Evolutionary conservation across 805 yeast species (phyloP).

Genomic region (Huiozyma sinensis): DNA sequence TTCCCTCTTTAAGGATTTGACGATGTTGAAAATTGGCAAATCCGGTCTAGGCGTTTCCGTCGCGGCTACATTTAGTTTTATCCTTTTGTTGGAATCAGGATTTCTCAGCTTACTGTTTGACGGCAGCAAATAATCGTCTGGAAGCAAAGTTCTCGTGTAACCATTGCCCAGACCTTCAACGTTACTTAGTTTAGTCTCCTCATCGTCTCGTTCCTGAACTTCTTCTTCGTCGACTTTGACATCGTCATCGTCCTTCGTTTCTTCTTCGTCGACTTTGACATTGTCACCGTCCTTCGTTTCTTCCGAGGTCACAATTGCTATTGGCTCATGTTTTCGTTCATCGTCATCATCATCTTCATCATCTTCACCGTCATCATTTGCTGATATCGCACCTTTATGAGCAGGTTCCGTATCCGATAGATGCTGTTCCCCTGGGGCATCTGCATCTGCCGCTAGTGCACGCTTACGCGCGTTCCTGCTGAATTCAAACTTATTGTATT

Average conservation of each 20-base stretch:
- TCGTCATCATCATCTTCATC: conserved; percentile 2
- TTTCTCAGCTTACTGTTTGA: conserved; percentile 7
- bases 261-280: conserved; percentile 9
- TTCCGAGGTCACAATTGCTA: background rate
- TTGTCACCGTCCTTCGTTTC: conserved; percentile 5
- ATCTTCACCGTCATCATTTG: background rate
- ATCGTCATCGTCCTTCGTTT: conserved; percentile 4
- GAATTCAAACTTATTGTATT: conserved; percentile 23
- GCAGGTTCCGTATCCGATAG: background rate
- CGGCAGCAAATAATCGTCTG: conserved; percentile 23
- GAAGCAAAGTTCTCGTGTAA: conserved; percentile 20
- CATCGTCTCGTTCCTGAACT: conserved; percentile 8
- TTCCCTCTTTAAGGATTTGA: conserved; percentile 19
- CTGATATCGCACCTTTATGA: background rate
- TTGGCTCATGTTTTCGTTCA: background rate
- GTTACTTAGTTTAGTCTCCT: conserved; percentile 11
- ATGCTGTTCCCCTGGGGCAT: background rate
- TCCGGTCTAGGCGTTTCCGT: background rate
- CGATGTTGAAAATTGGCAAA: conserved; percentile 20
- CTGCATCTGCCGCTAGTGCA: background rate
- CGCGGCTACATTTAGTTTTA: background rate
- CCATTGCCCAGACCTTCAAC: conserved; percentile 27
- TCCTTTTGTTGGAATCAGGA: background rate
- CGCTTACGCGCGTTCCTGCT: conserved; percentile 6
- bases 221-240: conserved; percentile 9